Evolutionary conservation across 805 yeast genomes (phyloP).

Genomic region (Metschnikowia lunata): DNA sequence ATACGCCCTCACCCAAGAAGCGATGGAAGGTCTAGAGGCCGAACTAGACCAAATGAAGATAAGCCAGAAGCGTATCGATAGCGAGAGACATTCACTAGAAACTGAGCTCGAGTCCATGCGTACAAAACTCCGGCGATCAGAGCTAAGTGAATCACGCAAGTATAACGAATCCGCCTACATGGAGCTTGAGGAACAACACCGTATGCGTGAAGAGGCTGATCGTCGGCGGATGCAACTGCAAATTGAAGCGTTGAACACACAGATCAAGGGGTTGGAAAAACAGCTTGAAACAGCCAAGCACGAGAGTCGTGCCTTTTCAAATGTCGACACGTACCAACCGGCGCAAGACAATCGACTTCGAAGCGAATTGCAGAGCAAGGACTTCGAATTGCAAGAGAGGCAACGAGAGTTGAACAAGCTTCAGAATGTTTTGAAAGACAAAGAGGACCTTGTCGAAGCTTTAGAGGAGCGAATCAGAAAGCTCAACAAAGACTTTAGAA

Average conservation of each 20-base stretch:
- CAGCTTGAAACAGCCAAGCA: slow-evolving; percentile 32
- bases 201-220: slow-evolving; percentile 24
- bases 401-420: slow-evolving; percentile 17
- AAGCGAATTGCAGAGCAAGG: slow-evolving; percentile 17
- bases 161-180: slow-evolving; percentile 18
- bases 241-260: slow-evolving; percentile 32
- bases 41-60: slow-evolving; percentile 22
- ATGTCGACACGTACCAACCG: slow-evolving; percentile 8
- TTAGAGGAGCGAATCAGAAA: slow-evolving; percentile 32
- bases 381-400: slow-evolving; percentile 19
- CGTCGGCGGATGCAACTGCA: slow-evolving; percentile 20
- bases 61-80: slow-evolving; percentile 14
- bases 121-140: slow-evolving; percentile 12
- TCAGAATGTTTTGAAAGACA: slow-evolving; percentile 22
- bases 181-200: slow-evolving; percentile 21
- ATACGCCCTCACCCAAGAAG: slow-evolving; percentile 22
- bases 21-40: slow-evolving; percentile 20
- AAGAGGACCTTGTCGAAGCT: slow-evolving; percentile 34
- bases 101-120: slow-evolving; percentile 27
- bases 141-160: slow-evolving; percentile 14
- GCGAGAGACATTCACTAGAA: slow-evolving; percentile 19
- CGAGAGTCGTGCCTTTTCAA: slow-evolving; percentile 3
- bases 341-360: slow-evolving; percentile 8
- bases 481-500: slow-evolving; percentile 18
- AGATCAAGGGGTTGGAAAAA: slow-evolving; percentile 31